These are phyloP conservation scores for Thuja plicata DNA, from an alignment of 83 land plant species.

Conservation along the genomic window DNA sequence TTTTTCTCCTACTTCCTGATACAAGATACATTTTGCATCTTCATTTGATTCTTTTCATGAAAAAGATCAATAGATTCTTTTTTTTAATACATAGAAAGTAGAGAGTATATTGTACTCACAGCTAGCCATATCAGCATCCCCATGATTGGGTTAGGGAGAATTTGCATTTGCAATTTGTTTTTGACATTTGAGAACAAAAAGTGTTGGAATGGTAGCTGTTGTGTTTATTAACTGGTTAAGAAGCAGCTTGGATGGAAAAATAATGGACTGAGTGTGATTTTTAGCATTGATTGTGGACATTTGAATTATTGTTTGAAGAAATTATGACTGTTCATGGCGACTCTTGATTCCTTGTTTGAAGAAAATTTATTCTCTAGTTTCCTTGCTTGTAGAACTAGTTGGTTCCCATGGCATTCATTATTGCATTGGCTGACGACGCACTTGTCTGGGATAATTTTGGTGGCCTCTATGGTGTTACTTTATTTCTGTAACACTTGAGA, in stretches of 20 bases:
- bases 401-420: no score
- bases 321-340: neutral
- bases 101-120: neutral
- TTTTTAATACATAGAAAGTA: neutral
- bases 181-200: no score
- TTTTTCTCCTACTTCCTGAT: neutral
- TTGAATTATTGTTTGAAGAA: neutral
- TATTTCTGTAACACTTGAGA: no score
- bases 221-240: neutral
- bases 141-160: neutral
- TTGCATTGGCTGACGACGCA: no score
- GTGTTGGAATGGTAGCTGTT: neutral
- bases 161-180: no score
- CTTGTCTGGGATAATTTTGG: no score
- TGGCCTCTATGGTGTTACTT: no score
- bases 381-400: neutral
- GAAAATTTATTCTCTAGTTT: neutral
- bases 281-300: neutral
- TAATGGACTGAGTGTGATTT: neutral
- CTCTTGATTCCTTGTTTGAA: neutral
- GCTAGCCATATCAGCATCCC: neutral
- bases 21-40: neutral
- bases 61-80: neutral
- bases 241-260: neutral
- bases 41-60: neutral